Base-by-base conservation (phyloP, 2,329 filamentous ascomycete genomes). In the Lachnellula cervina region DNA sequence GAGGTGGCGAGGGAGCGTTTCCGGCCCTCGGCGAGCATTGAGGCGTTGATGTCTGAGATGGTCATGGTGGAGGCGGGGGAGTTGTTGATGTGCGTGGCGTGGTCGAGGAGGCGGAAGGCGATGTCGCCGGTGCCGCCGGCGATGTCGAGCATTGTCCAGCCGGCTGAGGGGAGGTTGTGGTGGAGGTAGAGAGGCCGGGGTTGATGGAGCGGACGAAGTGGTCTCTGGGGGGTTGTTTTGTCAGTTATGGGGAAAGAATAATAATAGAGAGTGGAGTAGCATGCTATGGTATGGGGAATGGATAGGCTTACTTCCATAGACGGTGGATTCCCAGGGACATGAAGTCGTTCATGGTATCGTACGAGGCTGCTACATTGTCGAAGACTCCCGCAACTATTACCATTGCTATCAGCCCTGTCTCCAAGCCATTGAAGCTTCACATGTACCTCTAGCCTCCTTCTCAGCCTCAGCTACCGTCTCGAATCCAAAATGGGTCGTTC, bases 291-390 rank as follows among this genome's bases (percentile, higher is more conserved):
- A 52, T n/a, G 6, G 23, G 5, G 6, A 17, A 17, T 11, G 13
- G 34, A 8, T 40, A n/a, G 34, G 79, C 49, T 64, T 82, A 82
- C 66, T 87, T 99, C 94, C 94, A 99, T 38, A 99, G 77, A 44
- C 94, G 88, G 73, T 99, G 94, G 75, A 96, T 92, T 54, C 94
- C 94, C 48, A 99, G 83, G 7, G 94, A 97, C 94, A 99, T 99
- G 64, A 97, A 81, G 72, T 99, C 94, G 76, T 99, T 99, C 94
- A 99, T 99, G 60, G 87, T 88, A 73, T 99, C 94, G 75, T 99
- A 99, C 17, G 88, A 68, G 45, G 65, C 86, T 64, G 94, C 94
- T 42, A 99, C 94, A 63, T 88, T 97, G 72, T 90, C 93, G 77
- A 99, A 99, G 56, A 99, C 94, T 43, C 83, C 84, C 58, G 88